Evolutionary conservation across 352 stramenopile species (phyloP).

Genomic region (Globisporangium polare): DNA sequence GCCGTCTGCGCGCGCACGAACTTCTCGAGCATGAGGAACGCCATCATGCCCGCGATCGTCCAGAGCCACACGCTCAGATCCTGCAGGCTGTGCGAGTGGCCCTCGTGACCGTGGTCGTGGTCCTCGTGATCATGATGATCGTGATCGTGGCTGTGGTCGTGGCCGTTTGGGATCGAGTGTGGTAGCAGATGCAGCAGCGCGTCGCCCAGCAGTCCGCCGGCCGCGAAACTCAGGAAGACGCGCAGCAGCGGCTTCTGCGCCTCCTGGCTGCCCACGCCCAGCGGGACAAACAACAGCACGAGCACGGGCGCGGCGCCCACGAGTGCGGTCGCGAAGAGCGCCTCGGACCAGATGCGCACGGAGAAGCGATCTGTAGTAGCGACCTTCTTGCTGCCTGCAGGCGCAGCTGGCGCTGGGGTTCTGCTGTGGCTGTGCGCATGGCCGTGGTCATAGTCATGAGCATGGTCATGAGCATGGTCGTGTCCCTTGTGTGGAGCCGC

Average conservation of each 20-base stretch:
- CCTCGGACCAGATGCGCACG: slow-evolving; percentile 48
- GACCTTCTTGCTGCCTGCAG: neutral
- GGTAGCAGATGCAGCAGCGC: slow-evolving; percentile 89
- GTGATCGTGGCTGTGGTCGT: slow-evolving; percentile 22
- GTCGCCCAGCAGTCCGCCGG: slow-evolving; percentile 85
- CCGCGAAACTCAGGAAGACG: slow-evolving; percentile 87
- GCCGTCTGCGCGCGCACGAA: slow-evolving; percentile 69
- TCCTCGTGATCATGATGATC: slow-evolving; percentile 30
- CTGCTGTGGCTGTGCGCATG: slow-evolving; percentile 15
- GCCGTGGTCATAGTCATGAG: neutral
- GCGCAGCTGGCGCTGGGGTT: slow-evolving; percentile 4
- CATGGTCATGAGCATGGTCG: slow-evolving; percentile 18
- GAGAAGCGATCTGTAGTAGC: slow-evolving; percentile 32
- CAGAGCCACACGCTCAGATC: slow-evolving; percentile 75
- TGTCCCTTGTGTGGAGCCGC: slow-evolving; percentile 4
- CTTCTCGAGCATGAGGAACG: slow-evolving; percentile 81
- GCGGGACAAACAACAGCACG: slow-evolving; percentile 63
- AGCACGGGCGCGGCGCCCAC: slow-evolving; percentile 69
- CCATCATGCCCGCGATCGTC: slow-evolving; percentile 67
- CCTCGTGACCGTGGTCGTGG: slow-evolving; percentile 44
- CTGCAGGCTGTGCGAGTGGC: slow-evolving; percentile 52
- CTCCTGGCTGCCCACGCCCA: slow-evolving; percentile 49
- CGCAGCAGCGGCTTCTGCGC: slow-evolving; percentile 68
- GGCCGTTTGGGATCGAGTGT: slow-evolving; percentile 63
- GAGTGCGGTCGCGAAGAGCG: slow-evolving; percentile 65